Conservation (phyloP, 768 basidiomycete genomes). For the Suillus americanus region DNA sequence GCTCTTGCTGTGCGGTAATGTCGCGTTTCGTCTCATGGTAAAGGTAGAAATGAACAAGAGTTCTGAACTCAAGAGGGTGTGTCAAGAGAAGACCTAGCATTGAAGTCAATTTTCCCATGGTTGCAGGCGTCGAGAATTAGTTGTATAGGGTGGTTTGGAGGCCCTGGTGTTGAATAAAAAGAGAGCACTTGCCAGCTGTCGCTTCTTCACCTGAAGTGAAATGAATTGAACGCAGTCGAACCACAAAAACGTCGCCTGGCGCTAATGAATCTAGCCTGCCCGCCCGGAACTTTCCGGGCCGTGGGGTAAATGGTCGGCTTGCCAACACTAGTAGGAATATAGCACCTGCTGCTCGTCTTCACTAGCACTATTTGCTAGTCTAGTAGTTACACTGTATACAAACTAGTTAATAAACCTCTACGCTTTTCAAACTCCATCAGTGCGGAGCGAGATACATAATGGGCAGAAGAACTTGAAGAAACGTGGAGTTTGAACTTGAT, state of each 20-base stretch:
- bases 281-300: background rate
- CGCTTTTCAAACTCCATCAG: background rate
- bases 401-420: background rate
- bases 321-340: background rate
- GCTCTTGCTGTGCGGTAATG: slow-evolving; percentile 72
- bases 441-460: background rate
- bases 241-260: background rate
- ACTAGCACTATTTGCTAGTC: background rate
- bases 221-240: background rate
- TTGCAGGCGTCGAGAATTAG: slow-evolving; percentile 4
- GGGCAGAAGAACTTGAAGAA: background rate
- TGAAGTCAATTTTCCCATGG: slow-evolving; percentile 52
- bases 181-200: background rate
- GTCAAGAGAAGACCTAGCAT: slow-evolving; percentile 71
- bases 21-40: slow-evolving; percentile 83
- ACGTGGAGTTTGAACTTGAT: background rate
- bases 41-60: slow-evolving; percentile 78
- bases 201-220: background rate
- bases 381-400: background rate
- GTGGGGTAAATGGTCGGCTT: background rate
- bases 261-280: background rate
- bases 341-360: background rate
- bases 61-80: slow-evolving; percentile 82
- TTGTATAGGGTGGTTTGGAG: background rate
- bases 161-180: background rate